Evolutionary conservation across 768 basidiomycete genomes (phyloP), one percentile per base, ranked within the genome.

Genomic region (Suillus paluster): DNA sequence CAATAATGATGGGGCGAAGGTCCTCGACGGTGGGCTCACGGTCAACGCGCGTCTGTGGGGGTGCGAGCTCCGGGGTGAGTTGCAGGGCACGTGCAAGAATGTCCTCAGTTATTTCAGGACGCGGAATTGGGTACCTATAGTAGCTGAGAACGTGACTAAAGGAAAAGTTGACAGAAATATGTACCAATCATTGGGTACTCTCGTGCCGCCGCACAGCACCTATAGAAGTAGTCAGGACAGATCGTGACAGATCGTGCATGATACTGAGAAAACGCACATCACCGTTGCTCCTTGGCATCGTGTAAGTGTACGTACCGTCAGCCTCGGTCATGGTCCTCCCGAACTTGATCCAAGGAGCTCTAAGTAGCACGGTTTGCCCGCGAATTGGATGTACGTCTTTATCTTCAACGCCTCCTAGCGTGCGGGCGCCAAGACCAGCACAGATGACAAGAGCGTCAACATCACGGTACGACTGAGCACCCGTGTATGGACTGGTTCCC

Each of bases 361-460:
- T 70, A 5, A 84, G 61, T 55, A 80, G 58, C 15, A 80, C 74
- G 6, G 79, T 80, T 66, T 84, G 83, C 17, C 83, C 83, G 49
- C 83, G 74, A 41, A 81, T 70, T 1, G 83, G 83, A 64, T 80
- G 80, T 38, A 84, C 70, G 39, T 78, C 76, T 63, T 75, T 75
- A 63, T 85, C 84, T 62, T 83, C 82, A 23, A 86, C 79, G 7
- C 83, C 83, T 11, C 84, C 84, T 1, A 86, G 75, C 9, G 75
- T 73, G 1, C 82, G 76, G 17, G 85, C 82, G 4, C 85, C 85
- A 23, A 95, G 73, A 0, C 93, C 93, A 0, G 85, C 81, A 66
- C 91, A 94, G 11, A 89, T 84, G 6, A 95, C 71, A 1, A 94
- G 69, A 0, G 86, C 91, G 52, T 85, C 83, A 0, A 71, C 69